Conservation (phyloP, 805 yeast genomes). For the Hanseniaspora lachancei region DNA sequence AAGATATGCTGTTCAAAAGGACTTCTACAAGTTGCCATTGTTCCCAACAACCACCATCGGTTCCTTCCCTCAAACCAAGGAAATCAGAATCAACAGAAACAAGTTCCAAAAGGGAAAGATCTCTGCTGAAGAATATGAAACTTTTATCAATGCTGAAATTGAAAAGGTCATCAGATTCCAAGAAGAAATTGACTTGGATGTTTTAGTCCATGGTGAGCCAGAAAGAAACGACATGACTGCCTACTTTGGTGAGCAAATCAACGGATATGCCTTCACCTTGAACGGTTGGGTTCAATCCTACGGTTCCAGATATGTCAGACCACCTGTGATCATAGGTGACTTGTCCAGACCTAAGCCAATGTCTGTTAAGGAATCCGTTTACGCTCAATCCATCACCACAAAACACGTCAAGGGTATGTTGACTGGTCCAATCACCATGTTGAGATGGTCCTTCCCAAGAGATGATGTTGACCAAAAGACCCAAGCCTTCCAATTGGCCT, state of each 20-base stretch:
- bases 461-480: conserved; percentile 85
- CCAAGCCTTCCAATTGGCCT: conserved; percentile 92
- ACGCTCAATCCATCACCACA: conserved; percentile 90
- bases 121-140: conserved; percentile 87
- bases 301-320: conserved; percentile 99
- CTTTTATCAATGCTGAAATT: conserved; percentile 93
- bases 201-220: conserved; percentile 99
- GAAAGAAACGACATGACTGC: conserved; percentile 99
- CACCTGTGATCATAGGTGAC: conserved; percentile 98
- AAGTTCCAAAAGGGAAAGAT: conserved; percentile 95
- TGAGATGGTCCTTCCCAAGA: conserved; percentile 99
- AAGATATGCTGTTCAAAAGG: conserved; percentile 80
- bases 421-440: conserved; percentile 98
- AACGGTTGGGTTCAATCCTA: conserved; percentile 99
- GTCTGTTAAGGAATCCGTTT: conserved; percentile 98
- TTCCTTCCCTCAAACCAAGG: conserved; percentile 99
- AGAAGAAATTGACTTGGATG: conserved; percentile 97
- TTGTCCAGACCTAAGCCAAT: conserved; percentile 95
- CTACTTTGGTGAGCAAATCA: conserved; percentile 97
- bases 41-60: conserved; percentile 99
- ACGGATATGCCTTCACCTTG: conserved; percentile 95
- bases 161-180: conserved; percentile 95
- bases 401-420: conserved; percentile 99
- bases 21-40: conserved; percentile 79
- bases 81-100: conserved; percentile 96